These are phyloP conservation scores for Penicillium sp. DNA, from an alignment of 2,329 filamentous ascomycete species.

Conservation along the genomic window DNA sequence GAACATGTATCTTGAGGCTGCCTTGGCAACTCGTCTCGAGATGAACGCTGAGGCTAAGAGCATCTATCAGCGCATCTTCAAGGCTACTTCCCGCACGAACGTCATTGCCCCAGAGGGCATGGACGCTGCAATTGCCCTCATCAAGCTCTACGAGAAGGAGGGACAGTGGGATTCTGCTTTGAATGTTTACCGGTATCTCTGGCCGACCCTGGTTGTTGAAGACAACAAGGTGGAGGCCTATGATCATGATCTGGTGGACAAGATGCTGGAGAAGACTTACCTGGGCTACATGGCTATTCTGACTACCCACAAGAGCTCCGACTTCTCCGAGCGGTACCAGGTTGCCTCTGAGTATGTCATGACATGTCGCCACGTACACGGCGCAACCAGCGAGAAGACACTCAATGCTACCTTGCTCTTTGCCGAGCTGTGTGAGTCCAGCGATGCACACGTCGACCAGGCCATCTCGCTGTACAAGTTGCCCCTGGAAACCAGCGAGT, in stretches of 20 bases:
- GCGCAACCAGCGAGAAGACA: constrained; percentile 35
- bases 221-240: constrained; percentile 42
- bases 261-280: constrained; percentile 48
- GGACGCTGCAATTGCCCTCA: constrained; percentile 47
- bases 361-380: constrained; percentile 43
- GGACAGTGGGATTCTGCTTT: constrained; percentile 48
- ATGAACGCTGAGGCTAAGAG: constrained; percentile 33
- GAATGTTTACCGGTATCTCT: constrained; percentile 47
- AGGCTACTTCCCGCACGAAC: constrained; percentile 31
- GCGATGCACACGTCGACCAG: constrained; percentile 45
- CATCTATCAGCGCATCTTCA: constrained; percentile 49
- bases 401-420: constrained; percentile 41
- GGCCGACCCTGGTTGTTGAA: constrained; percentile 48
- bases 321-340: constrained; percentile 47
- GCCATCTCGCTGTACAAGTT: constrained; percentile 49
- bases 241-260: constrained; percentile 36
- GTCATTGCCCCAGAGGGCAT: constrained; percentile 43
- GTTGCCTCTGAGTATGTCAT: constrained; percentile 51
- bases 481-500: constrained; percentile 42
- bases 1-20: constrained; percentile 49
- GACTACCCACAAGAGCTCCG: constrained; percentile 40
- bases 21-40: constrained; percentile 46
- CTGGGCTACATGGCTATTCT: constrained; percentile 50
- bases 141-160: constrained; percentile 46
- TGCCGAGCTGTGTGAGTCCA: constrained; percentile 49